Percentiles rank a stretch among this genome's conserved stretches.
Evolutionary conservation across 2,329 filamentous ascomycete species (phyloP).

Genomic region (Colletotrichum gloeosporioides): DNA sequence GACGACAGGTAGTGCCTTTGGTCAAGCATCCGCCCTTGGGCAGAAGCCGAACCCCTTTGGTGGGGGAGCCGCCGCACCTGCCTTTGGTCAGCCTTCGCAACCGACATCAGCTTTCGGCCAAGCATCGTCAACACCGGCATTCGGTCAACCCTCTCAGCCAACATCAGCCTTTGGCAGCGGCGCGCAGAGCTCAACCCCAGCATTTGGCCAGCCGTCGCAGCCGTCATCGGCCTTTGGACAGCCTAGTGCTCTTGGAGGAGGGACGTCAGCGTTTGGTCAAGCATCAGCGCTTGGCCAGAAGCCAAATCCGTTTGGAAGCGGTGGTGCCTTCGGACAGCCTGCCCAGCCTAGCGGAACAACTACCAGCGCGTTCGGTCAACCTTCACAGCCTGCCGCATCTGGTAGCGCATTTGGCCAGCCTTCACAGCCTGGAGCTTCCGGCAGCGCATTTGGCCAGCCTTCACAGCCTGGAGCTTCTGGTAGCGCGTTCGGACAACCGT

Average conservation of each 20-base stretch:
- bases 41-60: constrained; percentile 34
- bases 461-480: neutral
- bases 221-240: constrained; percentile 37
- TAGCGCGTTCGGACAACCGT: neutral
- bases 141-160: constrained; percentile 25
- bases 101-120: constrained; percentile 41
- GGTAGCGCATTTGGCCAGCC: constrained; percentile 41
- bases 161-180: constrained; percentile 38
- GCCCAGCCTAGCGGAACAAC: constrained; percentile 13
- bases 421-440: constrained; percentile 29
- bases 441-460: constrained; percentile 16
- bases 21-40: constrained; percentile 42
- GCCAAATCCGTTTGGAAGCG: constrained; percentile 41
- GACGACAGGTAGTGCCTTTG: constrained; percentile 42
- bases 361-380: neutral
- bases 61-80: constrained; percentile 19
- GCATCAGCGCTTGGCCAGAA: constrained; percentile 40
- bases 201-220: constrained; percentile 43
- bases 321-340: constrained; percentile 19
- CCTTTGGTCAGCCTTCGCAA: constrained; percentile 46
- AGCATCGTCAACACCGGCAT: constrained; percentile 34
- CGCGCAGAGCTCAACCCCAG: constrained; percentile 35
- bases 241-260: constrained; percentile 26
- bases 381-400: constrained; percentile 1
- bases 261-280: constrained; percentile 38